Base-by-base conservation (phyloP, 768 basidiomycete genomes). In the Termitomyces sp. region DNA sequence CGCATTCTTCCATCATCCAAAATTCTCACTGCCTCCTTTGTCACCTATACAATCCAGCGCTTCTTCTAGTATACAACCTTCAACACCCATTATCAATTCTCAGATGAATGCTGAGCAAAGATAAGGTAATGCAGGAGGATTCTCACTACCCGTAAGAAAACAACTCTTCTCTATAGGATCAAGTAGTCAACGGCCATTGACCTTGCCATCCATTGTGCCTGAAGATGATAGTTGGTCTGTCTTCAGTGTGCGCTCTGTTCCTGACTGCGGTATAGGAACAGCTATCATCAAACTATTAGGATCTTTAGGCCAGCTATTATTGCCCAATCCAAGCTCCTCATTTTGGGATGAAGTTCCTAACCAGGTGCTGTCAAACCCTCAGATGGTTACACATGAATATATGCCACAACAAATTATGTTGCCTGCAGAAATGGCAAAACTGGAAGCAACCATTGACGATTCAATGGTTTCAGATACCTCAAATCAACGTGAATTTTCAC, bases 351-450 rank as follows among this genome's bases (percentile, higher is more conserved):
- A 81, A 57, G 58, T 61, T 48, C 46, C 68, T 32, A 76, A 79
- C 36, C 58, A 62, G n/a, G 60, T 61, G n/a, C 73, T 76, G 6
- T 65, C 60, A 44, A 77, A 76, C 57, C 74, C 76, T 47, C 59
- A 60, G 14, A 64, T 64, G 24, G 55, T 66, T 9, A n/a, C n/a
- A n/a, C 61, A 69, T 16, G 85, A 86, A 29, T 84, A 85, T 67
- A 74, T 71, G 5, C 84, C 85, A 7, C 83, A 86, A 65, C 80
- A 80, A 41, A 88, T 88, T 59, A 79, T 88, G 79, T 83, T 85
- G 16, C 81, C 84, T 26, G 84, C 82, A 18, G 84, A 87, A 56
- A 78, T 87, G 74, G 76, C 82, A 22, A 76, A 78, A 67, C 70
- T 88, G 10, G 86, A 87, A 64, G 83, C 80, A 43, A 74, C 77